Conservation (phyloP, 2,329 filamentous ascomycete species). For the Pestalotiopsis fici region DNA sequence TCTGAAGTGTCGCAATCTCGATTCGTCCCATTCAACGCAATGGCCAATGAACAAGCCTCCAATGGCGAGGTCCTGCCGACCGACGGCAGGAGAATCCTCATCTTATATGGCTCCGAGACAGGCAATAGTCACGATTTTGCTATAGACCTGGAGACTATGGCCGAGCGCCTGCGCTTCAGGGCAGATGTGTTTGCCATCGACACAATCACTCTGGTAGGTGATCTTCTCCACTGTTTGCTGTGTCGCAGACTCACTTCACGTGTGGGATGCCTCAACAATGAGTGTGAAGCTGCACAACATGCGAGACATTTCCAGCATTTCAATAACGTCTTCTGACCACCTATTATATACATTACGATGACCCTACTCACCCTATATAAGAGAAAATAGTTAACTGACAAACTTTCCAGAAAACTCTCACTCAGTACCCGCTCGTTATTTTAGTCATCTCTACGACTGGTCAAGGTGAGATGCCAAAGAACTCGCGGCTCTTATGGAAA, state of each 20-base stretch:
- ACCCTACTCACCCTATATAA: not conserved
- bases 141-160: slow-evolving; percentile 74
- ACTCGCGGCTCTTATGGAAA: slow-evolving; percentile 82
- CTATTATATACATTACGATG: not conserved
- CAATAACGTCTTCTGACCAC: no score
- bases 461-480: slow-evolving; percentile 88
- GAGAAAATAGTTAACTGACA: not conserved
- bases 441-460: slow-evolving; percentile 91
- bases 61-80: slow-evolving; percentile 20
- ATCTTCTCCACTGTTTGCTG: not conserved
- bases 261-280: no score
- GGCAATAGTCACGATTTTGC: slow-evolving; percentile 92
- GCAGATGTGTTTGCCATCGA: slow-evolving; percentile 79
- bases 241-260: not conserved
- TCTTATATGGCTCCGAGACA: slow-evolving; percentile 93
- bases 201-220: slow-evolving; percentile 70
- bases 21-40: not conserved
- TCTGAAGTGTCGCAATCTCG: not conserved
- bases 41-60: not conserved
- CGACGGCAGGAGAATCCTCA: slow-evolving; percentile 51
- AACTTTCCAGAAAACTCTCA: slow-evolving; percentile 47
- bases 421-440: slow-evolving; percentile 62
- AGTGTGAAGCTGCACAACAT: no score
- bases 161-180: slow-evolving; percentile 77
- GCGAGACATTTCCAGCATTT: no score